These are phyloP conservation scores for Yamadazyma jaroonii DNA, from an alignment of 1,139 yeast species.

Conservation along the genomic window DNA sequence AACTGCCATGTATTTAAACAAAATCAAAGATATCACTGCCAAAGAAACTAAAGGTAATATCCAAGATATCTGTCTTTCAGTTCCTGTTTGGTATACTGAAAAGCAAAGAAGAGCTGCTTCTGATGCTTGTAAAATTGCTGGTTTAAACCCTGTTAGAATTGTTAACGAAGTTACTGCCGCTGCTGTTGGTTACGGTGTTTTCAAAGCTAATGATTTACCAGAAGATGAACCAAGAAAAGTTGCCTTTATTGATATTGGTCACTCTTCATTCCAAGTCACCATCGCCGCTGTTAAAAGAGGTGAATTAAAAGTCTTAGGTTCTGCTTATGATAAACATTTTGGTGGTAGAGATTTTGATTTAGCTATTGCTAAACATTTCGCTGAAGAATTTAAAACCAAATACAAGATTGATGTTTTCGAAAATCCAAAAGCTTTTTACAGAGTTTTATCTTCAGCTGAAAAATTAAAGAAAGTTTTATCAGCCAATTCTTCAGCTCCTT, in stretches of 20 bases:
- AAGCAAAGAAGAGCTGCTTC: slow-evolving; percentile 94
- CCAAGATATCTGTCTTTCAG: slow-evolving; percentile 88
- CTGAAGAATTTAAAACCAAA: slow-evolving; percentile 84
- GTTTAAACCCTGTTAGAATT: slow-evolving; percentile 95
- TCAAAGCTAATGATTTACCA: slow-evolving; percentile 91
- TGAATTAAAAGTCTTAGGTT: slow-evolving; percentile 87
- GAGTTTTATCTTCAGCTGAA: slow-evolving; percentile 91
- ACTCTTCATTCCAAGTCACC: slow-evolving; percentile 90
- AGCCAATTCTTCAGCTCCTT: slow-evolving; percentile 93
- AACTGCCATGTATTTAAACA: slow-evolving; percentile 91
- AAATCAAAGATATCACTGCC: slow-evolving; percentile 76
- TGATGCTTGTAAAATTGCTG: slow-evolving; percentile 95
- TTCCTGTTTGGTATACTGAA: slow-evolving; percentile 97
- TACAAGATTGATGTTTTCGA: slow-evolving; percentile 89
- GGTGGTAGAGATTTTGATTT: slow-evolving; percentile 98
- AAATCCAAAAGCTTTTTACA: slow-evolving; percentile 93
- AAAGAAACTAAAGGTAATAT: slow-evolving; percentile 81
- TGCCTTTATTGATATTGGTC: slow-evolving; percentile 95
- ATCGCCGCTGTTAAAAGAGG: slow-evolving; percentile 94
- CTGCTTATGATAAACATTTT: slow-evolving; percentile 92
- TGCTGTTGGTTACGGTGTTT: slow-evolving; percentile 98
- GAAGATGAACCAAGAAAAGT: slow-evolving; percentile 88
- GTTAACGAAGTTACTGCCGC: slow-evolving; percentile 98
- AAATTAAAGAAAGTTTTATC: slow-evolving; percentile 92
- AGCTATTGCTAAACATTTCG: slow-evolving; percentile 93